Percentiles rank a stretch among this genome's conserved stretches.
Evolutionary conservation across 1,284 basidiomycete species (phyloP).

Genomic region (Leccinum angustisporum): DNA sequence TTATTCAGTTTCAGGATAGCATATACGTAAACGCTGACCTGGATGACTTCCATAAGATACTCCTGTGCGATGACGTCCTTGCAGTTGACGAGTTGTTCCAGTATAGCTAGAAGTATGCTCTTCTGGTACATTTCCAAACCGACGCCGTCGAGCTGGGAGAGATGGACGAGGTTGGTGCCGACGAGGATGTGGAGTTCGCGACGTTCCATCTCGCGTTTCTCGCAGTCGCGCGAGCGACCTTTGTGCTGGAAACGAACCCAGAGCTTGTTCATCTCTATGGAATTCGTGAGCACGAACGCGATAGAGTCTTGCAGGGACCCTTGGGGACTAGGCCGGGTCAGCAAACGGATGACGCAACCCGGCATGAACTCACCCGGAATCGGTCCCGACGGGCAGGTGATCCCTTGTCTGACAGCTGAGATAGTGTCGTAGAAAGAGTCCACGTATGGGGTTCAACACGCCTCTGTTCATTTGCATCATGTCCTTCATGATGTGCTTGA

Average conservation of each 20-base stretch:
- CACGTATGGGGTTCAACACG: conserved; percentile 90
- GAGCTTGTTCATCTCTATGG: conserved; percentile 98
- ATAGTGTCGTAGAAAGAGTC: conserved; percentile 91
- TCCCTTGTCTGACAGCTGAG: conserved; percentile 94
- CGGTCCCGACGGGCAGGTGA: conserved; percentile 83
- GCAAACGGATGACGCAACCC: too few relatives aligned
- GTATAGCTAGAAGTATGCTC: conserved; percentile 82
- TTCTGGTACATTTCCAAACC: conserved; percentile 87
- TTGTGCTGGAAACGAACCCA: conserved; percentile 97
- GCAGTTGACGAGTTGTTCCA: conserved; percentile 95
- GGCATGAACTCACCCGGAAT: conserved; percentile 59
- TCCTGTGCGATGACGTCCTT: conserved; percentile 97
- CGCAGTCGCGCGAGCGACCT: conserved; percentile 91
- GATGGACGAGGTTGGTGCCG: conserved; percentile 91
- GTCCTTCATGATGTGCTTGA: conserved; percentile 99
- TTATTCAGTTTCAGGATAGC: too few relatives aligned
- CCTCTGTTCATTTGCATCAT: conserved; percentile 99
- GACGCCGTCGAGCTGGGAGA: conserved; percentile 92
- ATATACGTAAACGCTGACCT: too few relatives aligned
- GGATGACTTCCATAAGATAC: conserved; percentile 89
- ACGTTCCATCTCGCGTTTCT: conserved; percentile 93
- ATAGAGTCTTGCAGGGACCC: conserved; percentile 91
- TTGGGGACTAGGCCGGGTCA: too few relatives aligned
- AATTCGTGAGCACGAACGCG: conserved; percentile 92
- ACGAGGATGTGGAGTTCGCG: conserved; percentile 91